phyloP scores from a whole-genome alignment of 1,284 basidiomycete species.

The Austroboletus niveus region DNA sequence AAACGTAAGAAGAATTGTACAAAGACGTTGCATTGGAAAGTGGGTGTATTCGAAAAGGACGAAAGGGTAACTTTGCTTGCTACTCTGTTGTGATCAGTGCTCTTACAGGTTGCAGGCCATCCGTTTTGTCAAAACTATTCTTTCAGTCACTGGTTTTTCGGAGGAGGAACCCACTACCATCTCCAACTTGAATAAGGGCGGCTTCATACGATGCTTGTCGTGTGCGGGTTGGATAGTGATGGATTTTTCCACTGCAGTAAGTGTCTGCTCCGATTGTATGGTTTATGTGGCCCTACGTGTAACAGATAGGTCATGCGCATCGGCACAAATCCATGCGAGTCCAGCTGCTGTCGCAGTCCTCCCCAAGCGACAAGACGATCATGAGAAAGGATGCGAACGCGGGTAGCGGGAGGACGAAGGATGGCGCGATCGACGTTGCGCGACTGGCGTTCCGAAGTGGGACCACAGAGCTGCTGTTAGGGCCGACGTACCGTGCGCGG shows the following conservation, averaged over 20 bases:
- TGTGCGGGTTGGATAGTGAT: conserved; percentile 54
- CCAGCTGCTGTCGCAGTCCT: conserved; percentile 22
- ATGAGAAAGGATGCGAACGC: not conserved
- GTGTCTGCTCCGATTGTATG: conserved; percentile 12
- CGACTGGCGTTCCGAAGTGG: conserved; percentile 33
- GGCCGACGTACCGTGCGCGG: conserved; percentile 17
- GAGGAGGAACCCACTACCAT: conserved; percentile 34
- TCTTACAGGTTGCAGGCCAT: conserved; percentile 38
- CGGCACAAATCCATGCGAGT: conserved; percentile 58
- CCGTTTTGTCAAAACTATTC: conserved; percentile 37
- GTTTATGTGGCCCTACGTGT: not conserved
- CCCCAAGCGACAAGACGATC: not conserved
- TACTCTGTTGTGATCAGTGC: not conserved
- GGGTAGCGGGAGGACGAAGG: not conserved
- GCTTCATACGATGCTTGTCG: conserved; percentile 47
- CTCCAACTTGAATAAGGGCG: conserved; percentile 25
- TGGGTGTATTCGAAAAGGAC: conserved; percentile 53
- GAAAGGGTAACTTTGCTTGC: conserved; percentile 41
- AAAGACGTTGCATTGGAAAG: conserved; percentile 43
- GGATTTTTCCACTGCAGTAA: conserved; percentile 48
- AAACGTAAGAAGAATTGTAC: conserved; percentile 15
- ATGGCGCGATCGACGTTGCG: conserved; percentile 2
- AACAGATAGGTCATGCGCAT: conserved; percentile 57
- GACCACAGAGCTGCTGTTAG: conserved; percentile 32
- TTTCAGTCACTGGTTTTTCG: conserved; percentile 32